A percentile compares a stretch with the other conserved stretches of the same genome.
phyloP scores from a whole-genome alignment of 2,329 filamentous ascomycete species.

The Paecilomyces sp. region DNA sequence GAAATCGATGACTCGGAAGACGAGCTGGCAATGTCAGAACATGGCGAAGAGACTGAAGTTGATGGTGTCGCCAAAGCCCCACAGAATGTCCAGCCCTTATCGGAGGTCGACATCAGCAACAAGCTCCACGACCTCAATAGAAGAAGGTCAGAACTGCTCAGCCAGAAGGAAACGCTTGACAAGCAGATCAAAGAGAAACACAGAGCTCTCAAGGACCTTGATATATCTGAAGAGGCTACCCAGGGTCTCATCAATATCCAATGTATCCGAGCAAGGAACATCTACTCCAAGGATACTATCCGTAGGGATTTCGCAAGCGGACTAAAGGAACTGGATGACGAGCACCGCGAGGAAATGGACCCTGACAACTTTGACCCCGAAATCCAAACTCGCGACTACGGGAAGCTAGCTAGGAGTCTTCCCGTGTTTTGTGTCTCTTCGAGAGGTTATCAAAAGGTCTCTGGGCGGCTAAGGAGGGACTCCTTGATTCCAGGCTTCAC shows the following conservation, averaged over 20 bases:
- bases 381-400: slow-evolving; percentile 51
- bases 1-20: not conserved
- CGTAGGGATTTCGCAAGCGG: not conserved
- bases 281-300: not conserved
- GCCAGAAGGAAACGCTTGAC: slow-evolving; percentile 16
- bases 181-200: slow-evolving; percentile 3
- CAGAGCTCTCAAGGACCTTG: slow-evolving; percentile 12
- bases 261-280: not conserved
- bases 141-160: not conserved
- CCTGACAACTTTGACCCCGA: slow-evolving; percentile 15
- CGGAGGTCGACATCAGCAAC: not conserved
- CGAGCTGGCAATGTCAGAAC: not conserved
- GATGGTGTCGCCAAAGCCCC: not conserved
- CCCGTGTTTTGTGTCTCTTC: slow-evolving; percentile 61
- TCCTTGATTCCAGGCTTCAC: slow-evolving; percentile 46
- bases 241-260: not conserved
- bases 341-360: not conserved
- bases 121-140: not conserved
- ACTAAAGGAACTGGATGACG: not conserved
- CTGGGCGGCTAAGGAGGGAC: slow-evolving; percentile 49
- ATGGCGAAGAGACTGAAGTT: not conserved
- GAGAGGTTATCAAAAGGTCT: slow-evolving; percentile 56
- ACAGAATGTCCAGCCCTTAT: not conserved
- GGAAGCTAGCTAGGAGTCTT: slow-evolving; percentile 47
- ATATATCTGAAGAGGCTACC: slow-evolving; percentile 10